Conservation (phyloP, 352 stramenopile species). For the Plasmopara halstedii region DNA sequence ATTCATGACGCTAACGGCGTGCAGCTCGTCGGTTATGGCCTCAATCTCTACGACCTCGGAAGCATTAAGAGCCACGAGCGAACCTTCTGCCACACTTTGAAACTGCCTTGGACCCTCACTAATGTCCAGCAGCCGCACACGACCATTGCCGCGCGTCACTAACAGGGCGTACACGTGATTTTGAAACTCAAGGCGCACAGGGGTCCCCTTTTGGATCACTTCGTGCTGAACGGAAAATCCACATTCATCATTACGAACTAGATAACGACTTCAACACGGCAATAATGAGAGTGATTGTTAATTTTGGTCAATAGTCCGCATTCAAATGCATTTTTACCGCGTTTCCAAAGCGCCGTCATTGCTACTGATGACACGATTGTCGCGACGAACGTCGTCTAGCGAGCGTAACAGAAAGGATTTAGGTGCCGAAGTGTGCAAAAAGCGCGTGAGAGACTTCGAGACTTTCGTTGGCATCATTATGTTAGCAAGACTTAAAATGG, state of each 20-base stretch:
- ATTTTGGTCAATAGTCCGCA: neutral
- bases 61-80: slow-evolving; percentile 57
- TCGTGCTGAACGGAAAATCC: slow-evolving; percentile 79
- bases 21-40: slow-evolving; percentile 52
- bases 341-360: slow-evolving; percentile 47
- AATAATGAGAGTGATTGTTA: slow-evolving; percentile 6
- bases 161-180: slow-evolving; percentile 74
- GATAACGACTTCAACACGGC: slow-evolving; percentile 35
- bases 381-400: slow-evolving; percentile 36
- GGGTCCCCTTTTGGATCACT: slow-evolving; percentile 42
- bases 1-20: slow-evolving; percentile 79
- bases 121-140: slow-evolving; percentile 44
- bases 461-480: neutral
- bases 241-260: slow-evolving; percentile 60
- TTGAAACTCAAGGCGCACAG: slow-evolving; percentile 54
- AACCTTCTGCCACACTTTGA: slow-evolving; percentile 37
- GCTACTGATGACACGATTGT: slow-evolving; percentile 30
- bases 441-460: slow-evolving; percentile 9
- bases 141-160: slow-evolving; percentile 49
- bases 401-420: slow-evolving; percentile 46
- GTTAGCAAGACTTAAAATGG: slow-evolving; percentile 7
- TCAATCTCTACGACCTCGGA: slow-evolving; percentile 43
- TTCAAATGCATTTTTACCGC: slow-evolving; percentile 22
- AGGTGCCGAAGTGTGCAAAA: slow-evolving; percentile 34
- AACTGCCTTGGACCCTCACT: slow-evolving; percentile 25